Base-by-base conservation (phyloP, 2,329 filamentous ascomycete genomes). In the Fusarium humuli region DNA sequence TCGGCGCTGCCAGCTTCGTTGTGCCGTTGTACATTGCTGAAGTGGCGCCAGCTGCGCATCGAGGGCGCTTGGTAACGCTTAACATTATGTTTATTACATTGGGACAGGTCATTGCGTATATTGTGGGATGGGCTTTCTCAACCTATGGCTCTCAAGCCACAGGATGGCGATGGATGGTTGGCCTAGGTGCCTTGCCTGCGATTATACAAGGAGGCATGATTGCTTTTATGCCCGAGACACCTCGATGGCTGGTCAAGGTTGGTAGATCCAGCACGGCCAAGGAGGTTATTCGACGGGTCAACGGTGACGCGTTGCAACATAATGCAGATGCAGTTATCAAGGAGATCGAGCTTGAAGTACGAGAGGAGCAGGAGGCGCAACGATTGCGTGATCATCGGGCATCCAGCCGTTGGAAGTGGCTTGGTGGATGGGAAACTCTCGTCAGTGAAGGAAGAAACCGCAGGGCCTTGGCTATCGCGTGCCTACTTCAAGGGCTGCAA, bases 81-180 rank as follows among this genome's bases (percentile, higher is more conserved):
- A 91, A 93, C 63, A 89, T 91, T 27, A 82, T 98, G 23, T 94
- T 97, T 72, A 91, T 98, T 60, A 97, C 94, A 0, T 84, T 92
- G 13, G 95, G 95, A 0, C 94, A 98, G 80, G 92, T 97, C 3
- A 87, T 97, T 22, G 94, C 95, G 4, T 98, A 98, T 79, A 78
- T 97, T 3, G 82, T 94, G 9, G 95, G 95, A 2, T 97, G 92
- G 91, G 79, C 85, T 0, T 91, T 97, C 48, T 86, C 89, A 8
- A 85, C 87, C 59, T 83, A 83, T 61, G 87, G 83, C 1, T 78
- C 81, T 61, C 73, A 78, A 23, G 77, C 75, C 37, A 87, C 85
- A 14, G 93, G 92, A 3, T 98, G 95, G 94, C 85, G 94, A 52
- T 97, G 92, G 90, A 94, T 97, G 88, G 94, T 98, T 1, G 94